Base-by-base conservation (phyloP, 805 yeast genomes). In the Teunomyces pallodes region DNA sequence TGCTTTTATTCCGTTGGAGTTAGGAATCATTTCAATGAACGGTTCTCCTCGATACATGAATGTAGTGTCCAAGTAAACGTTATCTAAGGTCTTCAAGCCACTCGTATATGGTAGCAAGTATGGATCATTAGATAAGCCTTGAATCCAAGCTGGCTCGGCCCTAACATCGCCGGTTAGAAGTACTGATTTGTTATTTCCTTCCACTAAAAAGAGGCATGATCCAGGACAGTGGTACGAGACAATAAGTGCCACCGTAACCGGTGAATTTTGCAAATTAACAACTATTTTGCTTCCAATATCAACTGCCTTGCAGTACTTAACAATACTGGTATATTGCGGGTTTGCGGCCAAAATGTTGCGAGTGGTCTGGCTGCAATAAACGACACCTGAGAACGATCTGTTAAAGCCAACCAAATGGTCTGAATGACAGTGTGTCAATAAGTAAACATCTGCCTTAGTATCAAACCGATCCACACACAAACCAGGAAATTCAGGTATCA, bases 221-320 rank as follows among this genome's bases (percentile, higher is more conserved):
- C 86, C 87, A 9, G 84, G 80, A 55, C 87, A 82, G 54, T 82
- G 87, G 55, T 81, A 72, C 0, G 82, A 73, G 5, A 73, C 73
- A 2, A 82, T 66, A 26, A 76, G 55, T 1, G 81, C 74, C 2
- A 81, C 60, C 5, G 46, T 57, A 5, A 80, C 43, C 51, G 57
- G 16, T 55, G 51, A 5, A 4, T 36, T 32, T 6, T 35, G 42
- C n/a, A 32, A 33, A n/a, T 38, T 17, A 3, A 12, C n/a, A 16
- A 46, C 50, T 12, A 38, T 24, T 2, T 17, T 28, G 12, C 26
- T 46, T 26, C 66, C 62, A 14, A 49, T 57, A 12, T 57, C 59
- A 40, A 57, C 45, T 0, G 56, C 62, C 16, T 46, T 46, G 7
- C 63, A 50, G 47, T 51, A 57, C 13, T 50, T 54, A 13, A 57